These are phyloP conservation scores for Bacidia rubella DNA, from an alignment of 495 filamentous ascomycete genomes.

Conservation along the genomic window DNA sequence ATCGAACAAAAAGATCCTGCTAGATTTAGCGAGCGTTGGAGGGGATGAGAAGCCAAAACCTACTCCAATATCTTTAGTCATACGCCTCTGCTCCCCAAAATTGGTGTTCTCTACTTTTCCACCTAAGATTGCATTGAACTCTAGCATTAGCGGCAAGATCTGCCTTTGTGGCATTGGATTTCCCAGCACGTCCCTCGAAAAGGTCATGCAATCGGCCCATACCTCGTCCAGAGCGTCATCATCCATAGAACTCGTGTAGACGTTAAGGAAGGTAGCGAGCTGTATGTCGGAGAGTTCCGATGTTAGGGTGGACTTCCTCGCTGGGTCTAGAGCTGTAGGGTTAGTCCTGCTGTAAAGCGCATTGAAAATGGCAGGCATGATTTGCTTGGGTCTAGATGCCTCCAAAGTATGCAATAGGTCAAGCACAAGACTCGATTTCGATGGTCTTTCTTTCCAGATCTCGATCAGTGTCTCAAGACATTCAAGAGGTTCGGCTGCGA, in stretches of 20 bases:
- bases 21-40: background rate
- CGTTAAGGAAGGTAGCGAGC: conserved; percentile 73
- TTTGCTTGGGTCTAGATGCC: conserved; percentile 79
- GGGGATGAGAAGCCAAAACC: conserved; percentile 21
- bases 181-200: conserved; percentile 75
- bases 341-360: conserved; percentile 91
- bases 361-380: conserved; percentile 93
- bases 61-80: conserved; percentile 86
- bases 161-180: conserved; percentile 94
- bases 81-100: conserved; percentile 88
- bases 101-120: conserved; percentile 95
- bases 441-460: conserved; percentile 49
- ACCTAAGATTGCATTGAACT: conserved; percentile 79
- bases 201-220: conserved; percentile 87
- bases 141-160: conserved; percentile 71
- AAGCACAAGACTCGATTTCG: conserved; percentile 40
- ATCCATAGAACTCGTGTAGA: conserved; percentile 78
- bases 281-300: conserved; percentile 70
- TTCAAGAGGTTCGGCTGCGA: conserved; percentile 86
- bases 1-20: conserved; percentile 75
- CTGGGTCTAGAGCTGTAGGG: conserved; percentile 61
- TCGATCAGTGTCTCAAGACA: conserved; percentile 82
- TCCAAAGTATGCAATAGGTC: conserved; percentile 83
- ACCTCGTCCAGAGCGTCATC: conserved; percentile 99
- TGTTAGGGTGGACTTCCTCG: conserved; percentile 73